phyloP scores from a whole-genome alignment of 192 early-diverging fungal genomes.

The Diversispora epigaea region DNA sequence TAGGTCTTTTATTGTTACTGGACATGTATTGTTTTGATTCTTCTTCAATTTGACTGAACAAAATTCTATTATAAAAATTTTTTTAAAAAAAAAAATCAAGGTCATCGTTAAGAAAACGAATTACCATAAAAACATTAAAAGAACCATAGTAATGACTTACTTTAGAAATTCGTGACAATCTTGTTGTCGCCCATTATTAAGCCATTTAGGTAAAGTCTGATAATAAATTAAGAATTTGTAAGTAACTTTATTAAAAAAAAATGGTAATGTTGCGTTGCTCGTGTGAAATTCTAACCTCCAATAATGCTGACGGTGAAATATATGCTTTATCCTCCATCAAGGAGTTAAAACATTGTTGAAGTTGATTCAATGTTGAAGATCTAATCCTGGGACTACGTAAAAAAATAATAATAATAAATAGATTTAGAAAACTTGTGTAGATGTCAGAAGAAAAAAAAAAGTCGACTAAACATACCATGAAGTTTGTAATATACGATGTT shows the following conservation, averaged over 20 bases:
- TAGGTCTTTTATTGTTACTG: background rate
- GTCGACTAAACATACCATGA: background rate
- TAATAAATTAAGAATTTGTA: background rate
- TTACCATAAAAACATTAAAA: background rate
- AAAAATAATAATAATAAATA: background rate
- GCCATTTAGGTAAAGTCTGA: slow-evolving; percentile 20
- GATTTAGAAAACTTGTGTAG: background rate
- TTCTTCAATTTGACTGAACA: slow-evolving; percentile 26
- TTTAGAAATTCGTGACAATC: slow-evolving; percentile 30
- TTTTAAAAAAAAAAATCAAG: background rate
- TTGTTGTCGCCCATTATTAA: slow-evolving; percentile 29
- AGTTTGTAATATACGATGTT: background rate
- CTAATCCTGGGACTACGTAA: background rate
- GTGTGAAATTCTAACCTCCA: slow-evolving; percentile 5
- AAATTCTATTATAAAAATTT: slow-evolving; percentile 8
- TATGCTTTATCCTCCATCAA: background rate
- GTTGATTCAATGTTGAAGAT: background rate
- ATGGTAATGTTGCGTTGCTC: background rate
- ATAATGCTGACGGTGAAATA: slow-evolving; percentile 14
- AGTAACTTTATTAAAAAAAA: background rate
- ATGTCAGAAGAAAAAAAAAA: too few relatives aligned
- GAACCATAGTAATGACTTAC: background rate
- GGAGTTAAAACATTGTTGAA: slow-evolving; percentile 10
- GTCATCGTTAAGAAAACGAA: background rate
- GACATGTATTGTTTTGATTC: background rate